These are phyloP conservation scores for Tricladium varicosporioides DNA, from an alignment of 2,329 filamentous ascomycete genomes.

Conservation along the genomic window DNA sequence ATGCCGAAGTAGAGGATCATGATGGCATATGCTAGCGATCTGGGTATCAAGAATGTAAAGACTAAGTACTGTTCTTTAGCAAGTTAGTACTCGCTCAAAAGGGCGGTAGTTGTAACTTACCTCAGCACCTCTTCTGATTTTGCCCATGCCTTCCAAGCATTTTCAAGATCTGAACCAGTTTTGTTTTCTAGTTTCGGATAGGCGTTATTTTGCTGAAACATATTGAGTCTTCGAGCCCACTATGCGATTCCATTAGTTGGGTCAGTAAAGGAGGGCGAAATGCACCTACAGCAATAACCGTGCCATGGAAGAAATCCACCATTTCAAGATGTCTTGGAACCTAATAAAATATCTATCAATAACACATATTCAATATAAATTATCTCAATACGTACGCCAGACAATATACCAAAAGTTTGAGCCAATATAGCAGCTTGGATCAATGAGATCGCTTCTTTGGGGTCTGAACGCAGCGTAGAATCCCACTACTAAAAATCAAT, in stretches of 20 bases:
- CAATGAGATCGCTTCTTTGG: slow-evolving; percentile 1
- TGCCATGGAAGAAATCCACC: slow-evolving; percentile 15
- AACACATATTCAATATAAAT: too few relatives aligned
- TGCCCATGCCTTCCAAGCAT: slow-evolving; percentile 18
- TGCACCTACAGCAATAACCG: slow-evolving; percentile 15
- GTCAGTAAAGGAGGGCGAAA: not conserved
- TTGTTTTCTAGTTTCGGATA: not conserved
- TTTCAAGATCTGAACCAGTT: not conserved
- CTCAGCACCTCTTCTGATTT: slow-evolving; percentile 11
- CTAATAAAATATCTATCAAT: slow-evolving; percentile 2
- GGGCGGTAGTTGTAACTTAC: slow-evolving; percentile 5
- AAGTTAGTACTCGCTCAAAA: not conserved
- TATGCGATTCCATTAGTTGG: slow-evolving; percentile 22
- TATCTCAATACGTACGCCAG: slow-evolving; percentile 7
- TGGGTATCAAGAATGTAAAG: slow-evolving; percentile 52
- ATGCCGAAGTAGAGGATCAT: slow-evolving; percentile 14
- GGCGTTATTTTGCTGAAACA: slow-evolving; percentile 4
- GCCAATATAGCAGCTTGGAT: slow-evolving; percentile 13
- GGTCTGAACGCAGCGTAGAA: not conserved
- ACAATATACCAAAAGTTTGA: slow-evolving; percentile 16
- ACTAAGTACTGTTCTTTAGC: slow-evolving; percentile 36
- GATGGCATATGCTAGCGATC: slow-evolving; percentile 13
- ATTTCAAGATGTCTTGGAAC: slow-evolving; percentile 13
- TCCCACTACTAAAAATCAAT: not conserved
- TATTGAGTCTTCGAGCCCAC: slow-evolving; percentile 11